Base-by-base conservation (phyloP, 768 basidiomycete species). In the Amanita brunnescens region DNA sequence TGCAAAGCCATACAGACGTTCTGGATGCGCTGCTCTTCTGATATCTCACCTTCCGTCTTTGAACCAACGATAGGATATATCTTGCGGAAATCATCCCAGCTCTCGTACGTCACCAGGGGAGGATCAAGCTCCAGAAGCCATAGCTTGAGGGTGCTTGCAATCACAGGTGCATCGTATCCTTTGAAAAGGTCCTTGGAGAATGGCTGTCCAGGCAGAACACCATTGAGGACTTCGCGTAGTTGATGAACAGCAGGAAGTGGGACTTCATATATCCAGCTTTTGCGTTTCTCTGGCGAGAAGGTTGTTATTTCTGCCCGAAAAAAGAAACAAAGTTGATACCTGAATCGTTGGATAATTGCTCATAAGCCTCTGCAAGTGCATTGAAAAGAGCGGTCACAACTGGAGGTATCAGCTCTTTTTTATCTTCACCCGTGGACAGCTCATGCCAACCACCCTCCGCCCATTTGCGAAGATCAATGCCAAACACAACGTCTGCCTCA, bases 241-340 rank as follows among this genome's bases (percentile, higher is more conserved):
- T 86, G 85, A 59, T 98, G 94, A 13, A 87, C 78, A 21, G 81
- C 80, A 1, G 81, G 72, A 5, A 98, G 75, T 1, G 93, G 92
- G 3, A 90, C 87, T 59, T 97, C 91, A 66, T 96, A 98, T 49
- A 97, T 89, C 94, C 94, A 97, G 3, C 85, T 71, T 70, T 86
- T 91, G 53, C 94, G 82, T 62, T 81, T 86, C 64, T 94, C 93
- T 83, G 61, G 3, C 32, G 10, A 49, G 18, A 6, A 41, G 21
- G 16, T 40, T 6, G 47, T 41, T 47, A 7, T 43, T 29, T 16
- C 23, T 7, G 5, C 35, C 42, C 33, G n/a, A 35, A 2, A 24
- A 38, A 43, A 14, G 35, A 29, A 23, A 47, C 37, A 2, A 46
- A 33, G 10, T 45, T 66, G 79, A 61, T 52, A 87, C 87, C 83